Evolutionary conservation across 257 asterid species (phyloP).

Genomic region (Plantago elongata): DNA sequence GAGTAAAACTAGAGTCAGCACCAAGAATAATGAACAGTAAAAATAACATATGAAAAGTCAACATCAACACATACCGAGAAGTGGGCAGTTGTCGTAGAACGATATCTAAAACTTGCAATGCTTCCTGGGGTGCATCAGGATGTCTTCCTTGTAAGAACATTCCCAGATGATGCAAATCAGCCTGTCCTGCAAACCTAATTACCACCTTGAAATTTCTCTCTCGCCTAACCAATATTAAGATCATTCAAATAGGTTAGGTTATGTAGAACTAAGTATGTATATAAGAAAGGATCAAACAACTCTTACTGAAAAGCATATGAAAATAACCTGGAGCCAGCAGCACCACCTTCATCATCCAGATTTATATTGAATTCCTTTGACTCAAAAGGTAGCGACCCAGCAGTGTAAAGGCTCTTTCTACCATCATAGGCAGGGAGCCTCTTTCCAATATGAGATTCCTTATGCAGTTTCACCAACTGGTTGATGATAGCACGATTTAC

Average conservation of each 20-base stretch:
- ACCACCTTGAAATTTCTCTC: conserved; percentile 77
- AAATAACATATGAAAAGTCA: not conserved
- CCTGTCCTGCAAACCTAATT: conserved; percentile 84
- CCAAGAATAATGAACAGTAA: not conserved
- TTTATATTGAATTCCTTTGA: conserved; percentile 61
- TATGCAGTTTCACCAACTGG: conserved; percentile 58
- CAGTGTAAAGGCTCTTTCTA: conserved; percentile 88
- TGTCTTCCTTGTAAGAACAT: conserved; percentile 85
- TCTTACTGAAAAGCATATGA: not conserved
- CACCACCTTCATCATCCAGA: conserved; percentile 70
- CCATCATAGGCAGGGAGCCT: conserved; percentile 98
- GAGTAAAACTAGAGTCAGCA: conserved; percentile 11
- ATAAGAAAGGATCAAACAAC: not conserved
- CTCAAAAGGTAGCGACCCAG: conserved; percentile 81
- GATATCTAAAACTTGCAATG: conserved; percentile 89
- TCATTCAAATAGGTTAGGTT: not conserved
- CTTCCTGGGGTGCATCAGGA: conserved; percentile 97
- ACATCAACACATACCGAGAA: conserved; percentile 32
- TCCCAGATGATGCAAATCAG: conserved; percentile 85
- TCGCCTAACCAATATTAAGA: conserved; percentile 40
- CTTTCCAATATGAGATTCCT: conserved; percentile 73
- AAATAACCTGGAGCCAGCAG: conserved; percentile 53
- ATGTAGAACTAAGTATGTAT: not conserved
- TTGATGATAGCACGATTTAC: conserved; percentile 90
- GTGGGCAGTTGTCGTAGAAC: conserved; percentile 93